Conservation (phyloP, 2,329 filamentous ascomycete species). For the Claviceps maximensis region DNA sequence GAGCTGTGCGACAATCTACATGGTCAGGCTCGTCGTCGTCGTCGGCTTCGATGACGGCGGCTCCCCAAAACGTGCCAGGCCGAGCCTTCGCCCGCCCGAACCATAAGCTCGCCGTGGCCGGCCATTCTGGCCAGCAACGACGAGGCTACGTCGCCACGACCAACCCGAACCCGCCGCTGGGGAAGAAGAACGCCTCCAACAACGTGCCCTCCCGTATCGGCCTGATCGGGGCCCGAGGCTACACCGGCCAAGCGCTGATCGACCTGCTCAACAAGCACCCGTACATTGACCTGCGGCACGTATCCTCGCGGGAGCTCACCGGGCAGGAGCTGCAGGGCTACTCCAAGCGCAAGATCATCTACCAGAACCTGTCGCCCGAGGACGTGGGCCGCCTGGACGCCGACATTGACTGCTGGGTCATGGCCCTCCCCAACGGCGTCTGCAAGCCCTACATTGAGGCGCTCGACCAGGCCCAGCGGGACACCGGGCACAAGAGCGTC, state of each 20-base stretch:
- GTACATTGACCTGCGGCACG: conserved; percentile 77
- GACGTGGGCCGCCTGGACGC: conserved; percentile 78
- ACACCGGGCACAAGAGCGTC: conserved; percentile 45
- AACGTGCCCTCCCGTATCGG: conserved; percentile 65
- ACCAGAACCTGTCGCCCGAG: conserved; percentile 79
- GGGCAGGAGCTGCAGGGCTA: conserved; percentile 84
- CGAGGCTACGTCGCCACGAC: neutral
- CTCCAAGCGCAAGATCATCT: conserved; percentile 78
- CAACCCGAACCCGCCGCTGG: conserved; percentile 51
- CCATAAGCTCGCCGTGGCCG: neutral
- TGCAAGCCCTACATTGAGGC: conserved; percentile 92
- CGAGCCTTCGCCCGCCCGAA: neutral
- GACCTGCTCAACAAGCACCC: conserved; percentile 78
- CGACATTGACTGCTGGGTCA: conserved; percentile 89
- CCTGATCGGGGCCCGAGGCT: conserved; percentile 82
- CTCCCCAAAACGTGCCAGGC: neutral
- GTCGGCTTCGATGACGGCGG: neutral
- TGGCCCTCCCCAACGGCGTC: conserved; percentile 91
- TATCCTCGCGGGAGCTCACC: conserved; percentile 83
- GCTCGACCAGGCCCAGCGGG: conserved; percentile 55
- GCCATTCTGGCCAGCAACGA: neutral
- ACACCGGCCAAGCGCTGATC: conserved; percentile 48
- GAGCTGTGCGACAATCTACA: neutral
- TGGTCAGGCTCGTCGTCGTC: neutral
- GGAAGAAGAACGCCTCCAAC: conserved; percentile 77